Conservation (phyloP, 306 rosid genomes). For the Ammopiptanthus mongolicus region DNA sequence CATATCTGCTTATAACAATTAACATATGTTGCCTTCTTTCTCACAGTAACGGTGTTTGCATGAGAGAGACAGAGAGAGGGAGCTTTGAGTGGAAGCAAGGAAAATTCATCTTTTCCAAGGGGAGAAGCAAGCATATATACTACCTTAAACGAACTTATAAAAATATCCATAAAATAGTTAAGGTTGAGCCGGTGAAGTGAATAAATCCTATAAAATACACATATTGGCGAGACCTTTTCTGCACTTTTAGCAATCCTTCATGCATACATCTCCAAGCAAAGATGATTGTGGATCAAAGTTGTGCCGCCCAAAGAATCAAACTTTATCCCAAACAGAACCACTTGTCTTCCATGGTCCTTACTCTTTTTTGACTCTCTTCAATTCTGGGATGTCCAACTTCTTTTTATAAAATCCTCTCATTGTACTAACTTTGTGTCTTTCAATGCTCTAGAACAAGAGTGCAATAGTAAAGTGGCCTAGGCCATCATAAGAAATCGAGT, state of each 20-base stretch:
- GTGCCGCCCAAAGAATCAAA: conserved; percentile 58
- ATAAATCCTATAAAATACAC: conserved; percentile 41
- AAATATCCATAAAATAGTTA: conserved; percentile 19
- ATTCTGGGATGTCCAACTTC: conserved; percentile 24
- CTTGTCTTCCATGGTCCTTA: conserved; percentile 3
- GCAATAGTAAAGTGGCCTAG: neutral
- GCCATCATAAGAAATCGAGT: neutral
- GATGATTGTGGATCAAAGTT: conserved; percentile 42
- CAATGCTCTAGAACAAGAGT: conserved; percentile 22
- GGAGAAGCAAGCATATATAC: conserved; percentile 89
- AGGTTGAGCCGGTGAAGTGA: conserved; percentile 26
- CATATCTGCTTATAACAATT: neutral
- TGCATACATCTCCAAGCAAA: conserved; percentile 38
- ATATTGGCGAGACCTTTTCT: conserved; percentile 28
- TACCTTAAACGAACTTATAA: conserved; percentile 27
- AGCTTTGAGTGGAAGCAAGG: conserved; percentile 86
- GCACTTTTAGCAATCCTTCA: conserved; percentile 42
- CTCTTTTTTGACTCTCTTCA: conserved; percentile 19
- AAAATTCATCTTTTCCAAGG: conserved; percentile 53
- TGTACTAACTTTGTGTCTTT: conserved; percentile 25
- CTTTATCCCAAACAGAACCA: conserved; percentile 55
- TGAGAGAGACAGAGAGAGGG: conserved; percentile 11
- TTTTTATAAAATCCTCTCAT: conserved; percentile 27
- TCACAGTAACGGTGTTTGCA: conserved; percentile 26
- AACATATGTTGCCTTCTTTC: neutral